Base-by-base conservation (phyloP, 2,329 filamentous ascomycete genomes). In the Alternaria panax region DNA sequence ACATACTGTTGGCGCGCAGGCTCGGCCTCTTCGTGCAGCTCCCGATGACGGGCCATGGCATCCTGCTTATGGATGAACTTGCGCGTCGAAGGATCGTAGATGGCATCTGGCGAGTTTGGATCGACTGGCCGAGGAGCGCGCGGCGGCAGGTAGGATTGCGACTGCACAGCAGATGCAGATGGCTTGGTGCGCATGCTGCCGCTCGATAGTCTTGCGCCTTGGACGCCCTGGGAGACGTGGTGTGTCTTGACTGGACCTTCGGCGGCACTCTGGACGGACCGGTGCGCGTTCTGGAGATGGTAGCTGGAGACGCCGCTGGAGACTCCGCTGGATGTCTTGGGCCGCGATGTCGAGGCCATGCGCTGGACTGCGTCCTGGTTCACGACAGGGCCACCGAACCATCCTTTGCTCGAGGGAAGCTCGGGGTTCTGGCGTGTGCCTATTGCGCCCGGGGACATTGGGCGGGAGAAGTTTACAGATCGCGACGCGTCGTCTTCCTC, bases 401-500 rank as follows among this genome's bases (percentile, higher is more conserved):
- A 80, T 74, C 81, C 64, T 48, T 57, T 69, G 66, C 34, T 71
- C 45, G 46, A 64, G 54, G 55, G 63, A 4, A 60, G 57, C 40
- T 57, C 62, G 28, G 66, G 54, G 34, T 54, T 63, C 43, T 62
- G 59, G 12, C 42, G 38, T 42, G 60, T 34, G 46, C 54, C 40
- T 34, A 58, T 43, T 60, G 67, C 14, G 68, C 65, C 24, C 12
- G 85, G 75, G 51, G 80, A 80, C 63, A 83, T 84, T 38, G 84
- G 84, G 28, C 83, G 80, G 45, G 85, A 87, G 68, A 85, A 86
- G 74, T 86, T 86, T 66, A 84, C 76, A 7, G 74, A 81, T 60
- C 79, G 78, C 65, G 76, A 75, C 32, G 77, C 76, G 55, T 80
- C 78, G 36, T 83, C 81, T 61, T 80, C 61, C 68, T 81, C 79